Evolutionary conservation across 2,329 filamentous ascomycete genomes (phyloP).

Genomic region (Penicillium sp.): DNA sequence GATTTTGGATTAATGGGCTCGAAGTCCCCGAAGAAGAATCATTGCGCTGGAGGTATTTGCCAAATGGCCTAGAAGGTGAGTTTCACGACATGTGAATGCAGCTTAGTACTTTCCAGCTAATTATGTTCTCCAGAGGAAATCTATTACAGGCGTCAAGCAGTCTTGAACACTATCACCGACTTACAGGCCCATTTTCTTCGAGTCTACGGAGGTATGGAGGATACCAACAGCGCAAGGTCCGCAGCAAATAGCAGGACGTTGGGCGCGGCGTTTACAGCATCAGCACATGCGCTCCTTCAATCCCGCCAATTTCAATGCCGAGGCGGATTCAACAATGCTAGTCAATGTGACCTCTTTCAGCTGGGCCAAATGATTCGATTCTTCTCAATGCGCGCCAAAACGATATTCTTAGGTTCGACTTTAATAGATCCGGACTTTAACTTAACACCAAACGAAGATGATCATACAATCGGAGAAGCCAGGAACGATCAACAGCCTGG

Average conservation of each 20-base stretch:
- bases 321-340: constrained; percentile 42
- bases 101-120: constrained; percentile 5
- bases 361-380: constrained; percentile 47
- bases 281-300: constrained; percentile 11
- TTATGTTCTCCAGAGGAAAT: constrained; percentile 38
- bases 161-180: constrained; percentile 45
- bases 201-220: constrained; percentile 41
- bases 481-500: constrained; percentile 8
- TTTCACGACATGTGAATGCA: not conserved
- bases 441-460: constrained; percentile 17
- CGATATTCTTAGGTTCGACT: constrained; percentile 43
- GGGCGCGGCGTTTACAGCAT: constrained; percentile 17
- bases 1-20: constrained; percentile 34
- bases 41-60: constrained; percentile 39
- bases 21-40: constrained; percentile 22
- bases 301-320: constrained; percentile 41
- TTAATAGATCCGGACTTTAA: constrained; percentile 38
- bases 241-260: constrained; percentile 10
- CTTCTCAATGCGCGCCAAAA: constrained; percentile 42
- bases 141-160: constrained; percentile 41
- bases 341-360: constrained; percentile 46
- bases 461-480: not conserved
- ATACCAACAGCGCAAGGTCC: constrained; percentile 20
- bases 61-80: constrained; percentile 43
- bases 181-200: constrained; percentile 45